phyloP scores from a whole-genome alignment of 176 grass and related monocot genomes.

The Rhynchospora pubera region DNA sequence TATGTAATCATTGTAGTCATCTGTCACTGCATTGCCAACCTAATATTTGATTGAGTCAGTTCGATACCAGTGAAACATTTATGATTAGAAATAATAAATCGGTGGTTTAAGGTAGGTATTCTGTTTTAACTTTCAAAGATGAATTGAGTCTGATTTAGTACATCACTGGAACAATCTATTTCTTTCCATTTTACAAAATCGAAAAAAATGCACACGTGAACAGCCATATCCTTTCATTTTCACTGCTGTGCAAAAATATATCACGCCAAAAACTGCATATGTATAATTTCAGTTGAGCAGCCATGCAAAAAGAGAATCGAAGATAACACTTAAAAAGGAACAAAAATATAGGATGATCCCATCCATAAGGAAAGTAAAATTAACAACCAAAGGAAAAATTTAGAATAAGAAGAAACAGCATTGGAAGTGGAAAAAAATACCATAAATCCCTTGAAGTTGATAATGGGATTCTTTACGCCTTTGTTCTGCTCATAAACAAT shows the following conservation, averaged over 20 bases:
- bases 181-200: background rate
- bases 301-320: background rate
- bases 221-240: background rate
- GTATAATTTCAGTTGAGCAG: background rate
- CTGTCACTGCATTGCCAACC: conserved; percentile 78
- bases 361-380: background rate
- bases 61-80: background rate
- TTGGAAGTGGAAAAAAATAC: conserved; percentile 27
- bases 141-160: background rate
- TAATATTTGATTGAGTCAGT: conserved; percentile 11
- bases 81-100: background rate
- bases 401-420: background rate
- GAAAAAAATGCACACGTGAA: background rate
- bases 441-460: conserved; percentile 96
- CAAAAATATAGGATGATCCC: background rate
- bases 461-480: conserved; percentile 40
- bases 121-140: background rate
- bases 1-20: conserved; percentile 75
- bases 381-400: conserved; percentile 2
- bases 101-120: background rate
- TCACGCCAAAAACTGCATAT: background rate
- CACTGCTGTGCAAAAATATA: background rate
- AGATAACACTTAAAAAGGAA: background rate
- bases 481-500: conserved; percentile 57
- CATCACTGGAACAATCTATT: background rate